Conservation (phyloP, 2,329 filamentous ascomycete species). For the Claviceps africana region DNA sequence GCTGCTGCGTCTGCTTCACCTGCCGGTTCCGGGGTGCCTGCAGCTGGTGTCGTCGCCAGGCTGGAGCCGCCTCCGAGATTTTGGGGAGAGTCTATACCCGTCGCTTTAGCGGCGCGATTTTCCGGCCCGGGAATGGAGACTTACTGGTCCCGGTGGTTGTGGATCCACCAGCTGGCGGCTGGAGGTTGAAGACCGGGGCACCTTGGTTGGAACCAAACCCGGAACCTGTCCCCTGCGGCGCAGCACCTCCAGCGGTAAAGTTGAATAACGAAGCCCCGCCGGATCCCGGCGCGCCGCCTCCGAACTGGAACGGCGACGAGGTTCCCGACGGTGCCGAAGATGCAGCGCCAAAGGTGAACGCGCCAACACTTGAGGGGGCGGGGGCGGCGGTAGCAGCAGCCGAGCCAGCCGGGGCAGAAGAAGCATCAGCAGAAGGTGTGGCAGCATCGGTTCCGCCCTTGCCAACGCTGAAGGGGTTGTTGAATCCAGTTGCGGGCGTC, state of each 20-base stretch:
- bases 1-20: conserved; percentile 29
- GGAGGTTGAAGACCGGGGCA: conserved; percentile 24
- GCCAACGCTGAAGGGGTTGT: conserved; percentile 26
- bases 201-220: conserved; percentile 22
- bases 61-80: conserved; percentile 46
- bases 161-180: conserved; percentile 27
- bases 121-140: conserved; percentile 27
- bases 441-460: conserved; percentile 12
- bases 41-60: conserved; percentile 44
- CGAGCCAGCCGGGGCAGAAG: too few species aligned
- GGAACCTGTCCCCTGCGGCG: conserved; percentile 15
- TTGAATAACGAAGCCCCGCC: conserved; percentile 22
- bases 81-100: conserved; percentile 38
- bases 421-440: conserved; percentile 8
- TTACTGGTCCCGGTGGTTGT: conserved; percentile 34
- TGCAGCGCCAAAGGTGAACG: conserved; percentile 29
- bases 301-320: conserved; percentile 25
- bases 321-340: conserved; percentile 15
- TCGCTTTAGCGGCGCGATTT: conserved; percentile 32
- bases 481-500: conserved; percentile 17
- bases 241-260: conserved; percentile 21
- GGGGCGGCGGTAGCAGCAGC: too few species aligned
- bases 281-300: conserved; percentile 15
- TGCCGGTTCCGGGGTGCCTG: conserved; percentile 44
- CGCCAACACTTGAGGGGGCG: conserved; percentile 15